phyloP scores from a whole-genome alignment of 257 asterid species.

The Scutellaria galericulata region DNA sequence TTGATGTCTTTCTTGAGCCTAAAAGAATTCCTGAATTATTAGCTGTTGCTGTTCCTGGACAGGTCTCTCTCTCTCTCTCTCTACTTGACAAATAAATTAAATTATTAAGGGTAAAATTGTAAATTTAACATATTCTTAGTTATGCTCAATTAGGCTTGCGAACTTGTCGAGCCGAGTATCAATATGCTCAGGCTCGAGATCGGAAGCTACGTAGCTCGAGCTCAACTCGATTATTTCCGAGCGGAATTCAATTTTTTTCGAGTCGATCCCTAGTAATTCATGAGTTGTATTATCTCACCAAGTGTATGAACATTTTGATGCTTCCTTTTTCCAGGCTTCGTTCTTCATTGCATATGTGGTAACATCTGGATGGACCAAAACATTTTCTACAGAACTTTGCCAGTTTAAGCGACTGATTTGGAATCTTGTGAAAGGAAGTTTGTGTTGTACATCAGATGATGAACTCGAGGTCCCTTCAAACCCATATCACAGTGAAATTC shows the following conservation, averaged over 20 bases:
- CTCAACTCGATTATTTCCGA: too few relatives aligned
- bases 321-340: slow-evolving; percentile 61
- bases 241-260: too few relatives aligned
- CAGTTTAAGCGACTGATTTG: slow-evolving; percentile 50
- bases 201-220: too few relatives aligned
- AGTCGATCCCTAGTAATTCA: too few relatives aligned
- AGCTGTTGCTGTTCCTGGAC: slow-evolving; percentile 95
- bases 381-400: slow-evolving; percentile 67
- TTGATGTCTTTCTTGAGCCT: slow-evolving; percentile 74
- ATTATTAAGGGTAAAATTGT: too few relatives aligned
- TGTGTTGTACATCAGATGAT: slow-evolving; percentile 54
- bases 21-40: slow-evolving; percentile 73
- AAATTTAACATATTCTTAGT: too few relatives aligned
- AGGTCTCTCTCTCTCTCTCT: slow-evolving; percentile 51
- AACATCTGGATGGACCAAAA: slow-evolving; percentile 97
- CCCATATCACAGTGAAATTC: slow-evolving; percentile 87
- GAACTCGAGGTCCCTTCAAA: slow-evolving; percentile 75
- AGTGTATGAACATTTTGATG: not conserved
- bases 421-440: slow-evolving; percentile 47
- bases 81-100: too few relatives aligned
- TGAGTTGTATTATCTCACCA: not conserved
- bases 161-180: too few relatives aligned
- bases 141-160: too few relatives aligned
- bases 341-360: slow-evolving; percentile 97
- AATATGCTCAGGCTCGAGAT: too few relatives aligned